phyloP scores from a whole-genome alignment of 192 early-diverging fungal species.

The Coemansia sp. region DNA sequence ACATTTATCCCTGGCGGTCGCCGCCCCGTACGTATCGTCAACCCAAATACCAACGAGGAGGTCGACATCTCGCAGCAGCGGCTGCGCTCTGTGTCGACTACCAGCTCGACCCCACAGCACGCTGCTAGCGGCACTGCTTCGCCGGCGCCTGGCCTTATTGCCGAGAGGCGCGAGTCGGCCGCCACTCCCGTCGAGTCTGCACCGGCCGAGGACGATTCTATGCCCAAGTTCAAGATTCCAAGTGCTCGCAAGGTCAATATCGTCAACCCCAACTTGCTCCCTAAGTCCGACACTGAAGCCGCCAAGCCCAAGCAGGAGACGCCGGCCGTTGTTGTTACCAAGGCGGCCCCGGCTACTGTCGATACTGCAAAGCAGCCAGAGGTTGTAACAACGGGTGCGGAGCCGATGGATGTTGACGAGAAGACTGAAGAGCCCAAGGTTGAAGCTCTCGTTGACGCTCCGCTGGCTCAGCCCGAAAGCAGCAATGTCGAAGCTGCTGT shows the following conservation, averaged over 20 bases:
- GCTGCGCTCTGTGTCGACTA: slow-evolving; percentile 39
- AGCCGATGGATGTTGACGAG: slow-evolving; percentile 37
- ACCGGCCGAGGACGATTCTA: slow-evolving; percentile 35
- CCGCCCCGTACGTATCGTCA: slow-evolving; percentile 70
- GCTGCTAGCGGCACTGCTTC: slow-evolving; percentile 47
- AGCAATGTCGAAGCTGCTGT: slow-evolving; percentile 13
- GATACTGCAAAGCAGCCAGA: slow-evolving; percentile 23
- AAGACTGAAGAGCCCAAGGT: slow-evolving; percentile 11
- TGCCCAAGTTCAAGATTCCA: slow-evolving; percentile 54
- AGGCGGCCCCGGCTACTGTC: slow-evolving; percentile 5
- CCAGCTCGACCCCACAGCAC: slow-evolving; percentile 45
- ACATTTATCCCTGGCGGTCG: slow-evolving; percentile 44
- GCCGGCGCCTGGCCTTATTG: slow-evolving; percentile 31
- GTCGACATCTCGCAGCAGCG: slow-evolving; percentile 62
- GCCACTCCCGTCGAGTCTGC: slow-evolving; percentile 20
- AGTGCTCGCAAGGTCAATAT: slow-evolving; percentile 50
- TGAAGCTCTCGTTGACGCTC: background rate
- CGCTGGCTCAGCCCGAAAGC: slow-evolving; percentile 23
- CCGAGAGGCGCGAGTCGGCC: slow-evolving; percentile 30
- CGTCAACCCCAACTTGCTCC: slow-evolving; percentile 45
- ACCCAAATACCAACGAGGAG: slow-evolving; percentile 72
- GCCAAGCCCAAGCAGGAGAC: slow-evolving; percentile 20
- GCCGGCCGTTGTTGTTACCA: slow-evolving; percentile 17
- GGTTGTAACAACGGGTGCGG: slow-evolving; percentile 9
- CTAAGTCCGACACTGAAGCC: slow-evolving; percentile 16